A percentile compares a stretch with the other conserved stretches of the same genome.
Conservation (phyloP, 176 grass and related monocot species). For the Triticum monococcum region DNA sequence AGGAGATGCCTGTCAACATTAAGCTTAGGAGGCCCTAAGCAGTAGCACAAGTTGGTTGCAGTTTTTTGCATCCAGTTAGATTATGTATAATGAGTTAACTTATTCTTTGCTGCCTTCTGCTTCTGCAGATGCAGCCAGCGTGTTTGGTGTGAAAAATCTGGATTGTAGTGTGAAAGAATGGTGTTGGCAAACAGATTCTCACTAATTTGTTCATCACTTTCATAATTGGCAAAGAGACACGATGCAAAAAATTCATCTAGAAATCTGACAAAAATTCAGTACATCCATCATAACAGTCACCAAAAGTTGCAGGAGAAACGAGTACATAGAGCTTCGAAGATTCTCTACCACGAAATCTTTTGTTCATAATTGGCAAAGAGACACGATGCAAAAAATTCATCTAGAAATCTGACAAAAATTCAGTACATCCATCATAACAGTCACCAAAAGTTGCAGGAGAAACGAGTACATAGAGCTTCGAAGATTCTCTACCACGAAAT, state of each 20-base stretch:
- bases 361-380: no score
- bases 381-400: no score
- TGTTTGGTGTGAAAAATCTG: not conserved
- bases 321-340: no score
- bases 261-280: no score
- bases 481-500: no score
- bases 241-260: no score
- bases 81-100: not conserved
- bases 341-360: no score
- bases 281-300: no score
- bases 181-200: not conserved
- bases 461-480: no score
- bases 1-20: constrained; percentile 56
- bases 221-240: no score
- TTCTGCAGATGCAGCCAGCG: not conserved
- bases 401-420: no score
- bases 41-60: not conserved
- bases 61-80: not conserved
- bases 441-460: not conserved
- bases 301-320: not conserved
- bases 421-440: no score
- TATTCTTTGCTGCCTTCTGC: constrained; percentile 23
- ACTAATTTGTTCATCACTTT: not conserved
- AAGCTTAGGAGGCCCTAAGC: constrained; percentile 53
- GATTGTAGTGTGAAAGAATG: not conserved